Conservation (phyloP, 441 rosid genomes). For the Croton setiger region DNA sequence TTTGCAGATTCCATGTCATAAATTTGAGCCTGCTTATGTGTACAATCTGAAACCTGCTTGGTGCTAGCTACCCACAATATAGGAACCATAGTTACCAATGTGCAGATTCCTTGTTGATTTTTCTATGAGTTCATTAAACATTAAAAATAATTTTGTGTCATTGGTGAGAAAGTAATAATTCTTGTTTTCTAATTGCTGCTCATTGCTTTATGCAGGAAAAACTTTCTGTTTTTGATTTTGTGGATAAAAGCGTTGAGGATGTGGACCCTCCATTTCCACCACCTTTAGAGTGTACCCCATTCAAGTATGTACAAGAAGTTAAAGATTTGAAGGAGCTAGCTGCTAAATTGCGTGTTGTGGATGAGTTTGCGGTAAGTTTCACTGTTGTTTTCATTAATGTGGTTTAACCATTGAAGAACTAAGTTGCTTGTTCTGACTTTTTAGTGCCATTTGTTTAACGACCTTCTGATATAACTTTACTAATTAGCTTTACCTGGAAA, state of each 20-base stretch:
- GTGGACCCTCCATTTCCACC: constrained; percentile 45
- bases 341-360: constrained; percentile 49
- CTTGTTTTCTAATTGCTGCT: constrained; percentile 7
- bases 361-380: constrained; percentile 73
- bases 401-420: background rate
- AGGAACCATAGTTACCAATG: background rate
- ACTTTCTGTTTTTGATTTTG: constrained; percentile 66
- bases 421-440: background rate
- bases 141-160: background rate
- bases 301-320: constrained; percentile 71
- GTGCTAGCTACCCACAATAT: background rate
- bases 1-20: background rate
- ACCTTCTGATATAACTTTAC: background rate
- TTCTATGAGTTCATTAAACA: background rate
- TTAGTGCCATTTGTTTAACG: background rate
- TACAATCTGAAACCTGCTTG: background rate
- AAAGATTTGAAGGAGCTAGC: constrained; percentile 75
- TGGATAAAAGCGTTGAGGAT: constrained; percentile 41
- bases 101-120: background rate
- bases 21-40: background rate
- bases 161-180: too few species aligned
- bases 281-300: constrained; percentile 51
- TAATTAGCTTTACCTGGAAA: background rate
- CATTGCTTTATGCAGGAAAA: constrained; percentile 51
- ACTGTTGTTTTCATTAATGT: constrained; percentile 4